Evolutionary conservation across 495 filamentous ascomycete genomes (phyloP).

Genomic region (Penicillium flavigenum): DNA sequence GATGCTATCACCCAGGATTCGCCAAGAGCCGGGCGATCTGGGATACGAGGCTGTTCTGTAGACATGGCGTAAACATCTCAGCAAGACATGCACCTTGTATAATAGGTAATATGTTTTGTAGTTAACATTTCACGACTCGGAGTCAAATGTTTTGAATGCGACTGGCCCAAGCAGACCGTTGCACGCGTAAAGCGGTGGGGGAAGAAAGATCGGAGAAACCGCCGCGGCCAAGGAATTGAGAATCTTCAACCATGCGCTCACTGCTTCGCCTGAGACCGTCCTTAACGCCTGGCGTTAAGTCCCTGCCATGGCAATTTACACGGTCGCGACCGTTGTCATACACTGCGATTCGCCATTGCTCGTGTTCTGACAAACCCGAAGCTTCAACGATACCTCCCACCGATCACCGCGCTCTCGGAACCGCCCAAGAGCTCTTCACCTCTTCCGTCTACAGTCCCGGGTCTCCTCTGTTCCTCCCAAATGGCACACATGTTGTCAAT

Average conservation of each 20-base stretch:
- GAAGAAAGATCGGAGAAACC: constrained; percentile 23
- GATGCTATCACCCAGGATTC: constrained; percentile 45
- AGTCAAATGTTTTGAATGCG: constrained; percentile 3
- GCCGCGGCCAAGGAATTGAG: constrained; percentile 8
- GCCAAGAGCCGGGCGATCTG: constrained; percentile 32
- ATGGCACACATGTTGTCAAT: constrained; percentile 83
- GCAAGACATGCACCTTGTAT: constrained; percentile 3
- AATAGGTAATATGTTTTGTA: neutral
- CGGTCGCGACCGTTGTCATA: constrained; percentile 37
- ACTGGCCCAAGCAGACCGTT: constrained; percentile 7
- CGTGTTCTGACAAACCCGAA: constrained; percentile 38
- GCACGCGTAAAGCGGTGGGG: constrained; percentile 29
- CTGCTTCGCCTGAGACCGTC: constrained; percentile 24
- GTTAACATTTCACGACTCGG: neutral
- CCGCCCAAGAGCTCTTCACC: constrained; percentile 74
- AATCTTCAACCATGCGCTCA: constrained; percentile 32
- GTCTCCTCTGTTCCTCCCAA: constrained; percentile 83
- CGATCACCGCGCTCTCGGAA: constrained; percentile 71
- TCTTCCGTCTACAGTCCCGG: constrained; percentile 80
- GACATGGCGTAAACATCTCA: constrained; percentile 32
- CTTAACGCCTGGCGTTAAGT: constrained; percentile 11
- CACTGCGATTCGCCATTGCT: constrained; percentile 35
- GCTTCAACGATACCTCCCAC: constrained; percentile 30
- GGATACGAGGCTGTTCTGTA: constrained; percentile 19
- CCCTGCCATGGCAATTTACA: constrained; percentile 7